Evolutionary conservation across 192 early-diverging fungal species (phyloP).

Genomic region (Coemansia umbellata): DNA sequence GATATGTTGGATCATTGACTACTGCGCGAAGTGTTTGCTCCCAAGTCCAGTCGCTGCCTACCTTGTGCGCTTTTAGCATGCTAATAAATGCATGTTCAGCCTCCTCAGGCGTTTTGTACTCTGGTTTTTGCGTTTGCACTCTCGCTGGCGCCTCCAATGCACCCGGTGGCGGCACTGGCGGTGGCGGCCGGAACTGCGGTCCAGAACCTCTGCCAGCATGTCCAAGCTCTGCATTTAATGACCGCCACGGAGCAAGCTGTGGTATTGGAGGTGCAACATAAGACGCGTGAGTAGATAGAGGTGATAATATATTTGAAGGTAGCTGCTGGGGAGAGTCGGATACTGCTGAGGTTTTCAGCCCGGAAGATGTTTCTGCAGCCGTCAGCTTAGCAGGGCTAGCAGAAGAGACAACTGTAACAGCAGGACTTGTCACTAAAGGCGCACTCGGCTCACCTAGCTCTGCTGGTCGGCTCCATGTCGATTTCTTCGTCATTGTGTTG

Average conservation of each 20-base stretch:
- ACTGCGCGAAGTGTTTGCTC: slow-evolving; percentile 85
- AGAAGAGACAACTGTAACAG: background rate
- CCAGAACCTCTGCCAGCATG: background rate
- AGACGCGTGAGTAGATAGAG: too few relatives aligned
- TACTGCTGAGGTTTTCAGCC: background rate
- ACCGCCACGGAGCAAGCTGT: too few relatives aligned
- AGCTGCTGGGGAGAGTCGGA: background rate
- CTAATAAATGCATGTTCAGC: slow-evolving; percentile 75
- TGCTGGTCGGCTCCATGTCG: slow-evolving; percentile 82
- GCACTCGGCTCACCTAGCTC: slow-evolving; percentile 39
- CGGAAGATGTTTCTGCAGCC: background rate
- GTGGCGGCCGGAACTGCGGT: slow-evolving; percentile 3
- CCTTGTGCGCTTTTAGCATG: slow-evolving; percentile 68
- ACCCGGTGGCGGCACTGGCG: slow-evolving; percentile 7
- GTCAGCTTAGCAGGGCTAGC: background rate
- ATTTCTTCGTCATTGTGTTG: slow-evolving; percentile 70
- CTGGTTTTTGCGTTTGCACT: slow-evolving; percentile 24
- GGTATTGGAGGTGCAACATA: background rate
- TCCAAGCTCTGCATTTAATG: too few relatives aligned
- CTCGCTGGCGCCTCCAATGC: background rate
- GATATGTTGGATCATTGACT: slow-evolving; percentile 80
- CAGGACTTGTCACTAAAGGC: background rate
- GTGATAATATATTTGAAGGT: too few relatives aligned
- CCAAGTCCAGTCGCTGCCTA: slow-evolving; percentile 86
- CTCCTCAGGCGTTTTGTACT: slow-evolving; percentile 74